Base-by-base conservation (phyloP, 768 basidiomycete species). In the Macrolepiota fuliginosa region DNA sequence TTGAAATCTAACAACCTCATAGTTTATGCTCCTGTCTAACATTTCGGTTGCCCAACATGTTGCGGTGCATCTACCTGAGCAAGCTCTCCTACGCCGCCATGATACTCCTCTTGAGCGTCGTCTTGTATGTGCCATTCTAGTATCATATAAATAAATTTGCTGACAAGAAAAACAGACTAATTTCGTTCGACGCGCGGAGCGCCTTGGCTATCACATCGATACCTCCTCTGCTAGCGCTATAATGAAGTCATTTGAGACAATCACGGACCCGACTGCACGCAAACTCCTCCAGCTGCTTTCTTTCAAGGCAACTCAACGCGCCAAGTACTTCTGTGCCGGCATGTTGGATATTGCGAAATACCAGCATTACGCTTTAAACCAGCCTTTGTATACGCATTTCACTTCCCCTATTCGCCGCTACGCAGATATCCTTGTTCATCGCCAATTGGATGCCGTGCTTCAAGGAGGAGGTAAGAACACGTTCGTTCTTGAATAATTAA, bases 331-430 rank as follows among this genome's bases (percentile, higher is more conserved):
- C 87, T 99, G 97, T 71, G 86, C 95, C 25, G 97, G 97, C 64
- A 98, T 98, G 96, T 80, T 99, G 67, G 97, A 99, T 74, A 99
- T 99, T 69, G 94, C 95, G 45, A 98, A 98, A 78, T 99, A 98
- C 70, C 77, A 86, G 32, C 97, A 99, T 74, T 98, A 93, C 72
- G 89, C 96, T 0, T 79, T 98, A 66, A 96, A 88, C 65, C 79
- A 85, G 4, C 95, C 97, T 17, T 81, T 99, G 47, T 99, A 98
- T 77, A 96, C 91, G 9, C 91, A 94, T 73, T 94, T 92, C 76
- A 94, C 92, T 0, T 94, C 90, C 4, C 97, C 95, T 9, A 95
- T 97, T 67, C 88, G 93, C 54, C 91, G 93, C 19, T 94, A 95
- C 70, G 93, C 94, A 54, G 97, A 99, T 70, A 80, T 99, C 52